phyloP scores from a whole-genome alignment of 164 flowering plant species.

The Stephania japonica region DNA sequence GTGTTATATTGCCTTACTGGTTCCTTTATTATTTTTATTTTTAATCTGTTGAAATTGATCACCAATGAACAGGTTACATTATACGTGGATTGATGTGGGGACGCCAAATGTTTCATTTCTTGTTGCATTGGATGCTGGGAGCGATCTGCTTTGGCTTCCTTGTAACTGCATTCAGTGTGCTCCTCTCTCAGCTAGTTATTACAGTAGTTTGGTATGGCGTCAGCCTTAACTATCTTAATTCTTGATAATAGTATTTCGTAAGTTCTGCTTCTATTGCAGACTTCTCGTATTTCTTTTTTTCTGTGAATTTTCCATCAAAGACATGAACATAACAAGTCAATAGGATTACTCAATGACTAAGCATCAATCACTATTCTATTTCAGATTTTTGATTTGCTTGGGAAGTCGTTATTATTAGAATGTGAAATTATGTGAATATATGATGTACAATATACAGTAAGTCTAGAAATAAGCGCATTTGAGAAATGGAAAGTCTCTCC shows the following conservation, averaged over 20 bases:
- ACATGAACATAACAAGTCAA: background rate
- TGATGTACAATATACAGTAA: no score
- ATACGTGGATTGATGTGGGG: conserved; percentile 86
- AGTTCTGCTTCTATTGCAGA: background rate
- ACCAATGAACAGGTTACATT: conserved; percentile 65
- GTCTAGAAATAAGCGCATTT: no score
- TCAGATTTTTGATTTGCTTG: background rate
- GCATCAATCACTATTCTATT: background rate
- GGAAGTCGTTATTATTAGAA: no score
- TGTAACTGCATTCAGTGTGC: conserved; percentile 91
- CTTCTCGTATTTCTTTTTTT: background rate
- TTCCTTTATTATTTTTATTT: background rate
- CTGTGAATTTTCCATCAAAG: background rate
- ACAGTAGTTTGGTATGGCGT: conserved; percentile 55
- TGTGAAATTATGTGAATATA: no score
- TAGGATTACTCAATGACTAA: background rate
- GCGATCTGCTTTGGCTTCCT: conserved; percentile 93
- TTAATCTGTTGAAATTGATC: background rate
- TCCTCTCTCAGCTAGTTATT: conserved; percentile 59
- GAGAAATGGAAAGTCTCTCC: no score
- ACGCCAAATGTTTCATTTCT: conserved; percentile 83
- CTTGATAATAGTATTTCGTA: background rate
- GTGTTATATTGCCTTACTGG: background rate
- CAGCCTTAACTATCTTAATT: background rate
- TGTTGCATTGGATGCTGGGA: conserved; percentile 92